Evolutionary conservation across 2,329 filamentous ascomycete species (phyloP).

Genomic region (Pyricularia grisea): DNA sequence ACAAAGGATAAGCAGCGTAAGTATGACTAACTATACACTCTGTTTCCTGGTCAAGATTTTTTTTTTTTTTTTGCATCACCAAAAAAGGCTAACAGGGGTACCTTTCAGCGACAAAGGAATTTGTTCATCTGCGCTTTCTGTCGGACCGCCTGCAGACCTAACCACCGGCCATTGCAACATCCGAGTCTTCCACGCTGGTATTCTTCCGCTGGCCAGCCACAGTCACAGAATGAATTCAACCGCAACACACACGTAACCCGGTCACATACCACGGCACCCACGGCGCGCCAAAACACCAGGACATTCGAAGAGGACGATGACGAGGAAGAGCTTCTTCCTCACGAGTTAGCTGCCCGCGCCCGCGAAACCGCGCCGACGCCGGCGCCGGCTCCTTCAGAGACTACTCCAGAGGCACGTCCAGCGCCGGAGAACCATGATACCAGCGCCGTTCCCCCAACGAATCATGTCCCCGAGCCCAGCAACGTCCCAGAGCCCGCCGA

Average conservation of each 20-base stretch:
- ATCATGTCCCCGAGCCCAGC: not conserved
- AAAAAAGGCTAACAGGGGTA: not conserved
- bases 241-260: not conserved
- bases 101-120: not conserved
- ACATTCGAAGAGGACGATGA: not conserved
- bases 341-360: constrained; percentile 4
- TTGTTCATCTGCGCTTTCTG: constrained; percentile 2
- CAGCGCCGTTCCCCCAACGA: not conserved
- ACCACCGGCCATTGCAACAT: not conserved
- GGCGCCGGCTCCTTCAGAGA: not conserved
- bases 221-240: not conserved
- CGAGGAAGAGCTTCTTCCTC: constrained; percentile 2
- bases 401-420: not conserved
- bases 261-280: not conserved
- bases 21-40: not conserved
- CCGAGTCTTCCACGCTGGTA: not conserved
- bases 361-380: not conserved
- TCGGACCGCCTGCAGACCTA: not conserved
- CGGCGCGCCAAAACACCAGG: not conserved
- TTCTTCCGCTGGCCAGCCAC: not conserved
- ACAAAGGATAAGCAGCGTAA: constrained; percentile 1
- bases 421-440: not conserved
- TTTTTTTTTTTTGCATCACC: not conserved
- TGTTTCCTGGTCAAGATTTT: not conserved
- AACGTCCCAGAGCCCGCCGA: too few species aligned